Conservation (phyloP, 2,329 filamentous ascomycete genomes). For the Phoma sp. region DNA sequence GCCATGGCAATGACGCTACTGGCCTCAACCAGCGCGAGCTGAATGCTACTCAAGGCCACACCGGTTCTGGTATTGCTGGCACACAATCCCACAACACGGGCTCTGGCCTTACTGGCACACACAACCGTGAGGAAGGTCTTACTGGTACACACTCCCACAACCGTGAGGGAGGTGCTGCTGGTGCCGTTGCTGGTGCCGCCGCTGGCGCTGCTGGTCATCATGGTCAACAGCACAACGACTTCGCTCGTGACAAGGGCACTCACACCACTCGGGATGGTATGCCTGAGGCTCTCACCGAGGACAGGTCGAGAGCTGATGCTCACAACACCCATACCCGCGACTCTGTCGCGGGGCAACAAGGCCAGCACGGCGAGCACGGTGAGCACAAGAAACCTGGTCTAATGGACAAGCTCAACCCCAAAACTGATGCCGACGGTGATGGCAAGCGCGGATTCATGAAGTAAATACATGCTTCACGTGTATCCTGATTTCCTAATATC, state of each 20-base stretch:
- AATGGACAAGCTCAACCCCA: conserved; percentile 63
- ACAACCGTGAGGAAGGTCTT: background rate
- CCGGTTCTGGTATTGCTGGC: background rate
- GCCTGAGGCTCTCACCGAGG: conserved; percentile 26
- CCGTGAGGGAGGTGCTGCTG: conserved; percentile 14
- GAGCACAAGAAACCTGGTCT: conserved; percentile 54
- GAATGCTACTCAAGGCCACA: background rate
- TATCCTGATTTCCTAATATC: background rate
- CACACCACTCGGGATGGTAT: conserved; percentile 14
- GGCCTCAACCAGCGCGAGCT: conserved; percentile 10
- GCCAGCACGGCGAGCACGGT: too few relatives aligned
- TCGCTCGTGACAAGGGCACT: conserved; percentile 4
- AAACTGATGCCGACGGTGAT: conserved; percentile 60
- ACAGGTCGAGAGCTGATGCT: conserved; percentile 20
- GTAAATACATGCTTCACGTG: conserved; percentile 37
- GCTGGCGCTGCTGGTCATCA: conserved; percentile 12
- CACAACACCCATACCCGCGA: conserved; percentile 19
- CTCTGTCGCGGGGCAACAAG: too few relatives aligned
- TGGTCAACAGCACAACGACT: conserved; percentile 19
- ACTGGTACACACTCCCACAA: too few relatives aligned
- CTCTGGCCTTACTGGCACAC: background rate
- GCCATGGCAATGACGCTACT: conserved; percentile 8
- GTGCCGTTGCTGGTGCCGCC: conserved; percentile 20
- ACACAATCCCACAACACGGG: background rate
- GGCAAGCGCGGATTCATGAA: conserved; percentile 65